Evolutionary conservation across 2,329 filamentous ascomycete species (phyloP).

Genomic region (Colletotrichum tanaceti): DNA sequence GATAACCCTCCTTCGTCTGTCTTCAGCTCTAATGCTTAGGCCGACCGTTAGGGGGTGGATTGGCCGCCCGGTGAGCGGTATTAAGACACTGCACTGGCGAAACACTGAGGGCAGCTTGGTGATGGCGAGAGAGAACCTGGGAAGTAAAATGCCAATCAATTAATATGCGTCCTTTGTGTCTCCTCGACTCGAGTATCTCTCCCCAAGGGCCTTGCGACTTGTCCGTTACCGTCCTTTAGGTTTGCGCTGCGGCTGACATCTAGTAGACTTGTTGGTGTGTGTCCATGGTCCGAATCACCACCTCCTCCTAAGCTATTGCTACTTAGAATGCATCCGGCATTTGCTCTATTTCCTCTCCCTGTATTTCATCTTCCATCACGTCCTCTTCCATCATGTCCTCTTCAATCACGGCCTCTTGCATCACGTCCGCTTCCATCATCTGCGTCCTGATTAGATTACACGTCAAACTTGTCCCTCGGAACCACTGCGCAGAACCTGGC

Average conservation of each 20-base stretch:
- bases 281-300: not conserved
- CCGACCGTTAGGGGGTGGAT: too few species aligned
- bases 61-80: not conserved
- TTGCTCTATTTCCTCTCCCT: too few species aligned
- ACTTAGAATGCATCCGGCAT: too few species aligned
- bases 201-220: not conserved
- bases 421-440: too few species aligned
- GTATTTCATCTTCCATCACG: too few species aligned
- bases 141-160: constrained; percentile 13
- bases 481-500: too few species aligned
- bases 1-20: not conserved
- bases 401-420: too few species aligned
- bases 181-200: too few species aligned
- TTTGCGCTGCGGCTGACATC: constrained; percentile 1
- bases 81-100: constrained; percentile 5
- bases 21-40: not conserved
- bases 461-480: too few species aligned
- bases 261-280: not conserved
- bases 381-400: too few species aligned
- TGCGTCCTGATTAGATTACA: too few species aligned
- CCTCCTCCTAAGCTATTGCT: too few species aligned
- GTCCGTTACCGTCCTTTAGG: not conserved
- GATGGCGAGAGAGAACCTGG: not conserved
- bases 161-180: constrained; percentile 13
- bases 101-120: not conserved